Conservation (phyloP, 2,329 filamentous ascomycete genomes). For the Neonectria faginata region DNA sequence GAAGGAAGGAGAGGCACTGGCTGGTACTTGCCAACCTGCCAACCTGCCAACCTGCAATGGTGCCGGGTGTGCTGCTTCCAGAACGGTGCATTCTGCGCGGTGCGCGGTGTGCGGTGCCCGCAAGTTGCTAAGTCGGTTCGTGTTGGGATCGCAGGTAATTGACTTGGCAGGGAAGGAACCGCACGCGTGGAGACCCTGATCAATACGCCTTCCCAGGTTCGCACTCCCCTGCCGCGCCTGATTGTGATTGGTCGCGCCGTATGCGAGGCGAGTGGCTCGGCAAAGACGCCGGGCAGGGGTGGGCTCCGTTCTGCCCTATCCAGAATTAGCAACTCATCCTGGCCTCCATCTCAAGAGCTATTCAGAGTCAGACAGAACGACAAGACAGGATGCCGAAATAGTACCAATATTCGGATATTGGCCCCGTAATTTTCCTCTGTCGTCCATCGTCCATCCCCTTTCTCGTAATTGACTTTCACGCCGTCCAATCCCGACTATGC, state of each 20-base stretch:
- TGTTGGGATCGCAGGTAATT: constrained; percentile 4
- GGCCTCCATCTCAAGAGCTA: neutral
- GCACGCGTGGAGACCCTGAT: neutral
- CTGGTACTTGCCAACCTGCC: neutral
- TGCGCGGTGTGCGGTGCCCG: neutral
- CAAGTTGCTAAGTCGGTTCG: neutral
- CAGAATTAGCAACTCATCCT: constrained; percentile 25
- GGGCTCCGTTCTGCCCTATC: constrained; percentile 8
- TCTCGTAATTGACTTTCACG: neutral
- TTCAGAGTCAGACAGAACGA: too few species aligned
- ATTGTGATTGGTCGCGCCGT: constrained; percentile 1
- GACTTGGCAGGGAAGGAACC: neutral
- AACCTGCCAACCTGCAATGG: neutral
- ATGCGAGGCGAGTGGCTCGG: constrained; percentile 3
- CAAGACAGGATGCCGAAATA: too few species aligned
- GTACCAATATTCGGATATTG: neutral
- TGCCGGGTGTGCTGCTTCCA: too few species aligned
- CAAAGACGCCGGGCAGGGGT: neutral
- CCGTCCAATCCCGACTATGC: neutral
- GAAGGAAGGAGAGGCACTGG: neutral
- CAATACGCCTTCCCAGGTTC: neutral
- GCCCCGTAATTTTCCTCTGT: neutral
- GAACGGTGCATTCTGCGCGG: neutral
- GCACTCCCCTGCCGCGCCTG: neutral
- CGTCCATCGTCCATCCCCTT: neutral